A percentile compares a stretch with the other conserved stretches of the same genome.
Evolutionary conservation across 2,329 filamentous ascomycete genomes (phyloP).

Genomic region (Scleromitrula shiraiana): DNA sequence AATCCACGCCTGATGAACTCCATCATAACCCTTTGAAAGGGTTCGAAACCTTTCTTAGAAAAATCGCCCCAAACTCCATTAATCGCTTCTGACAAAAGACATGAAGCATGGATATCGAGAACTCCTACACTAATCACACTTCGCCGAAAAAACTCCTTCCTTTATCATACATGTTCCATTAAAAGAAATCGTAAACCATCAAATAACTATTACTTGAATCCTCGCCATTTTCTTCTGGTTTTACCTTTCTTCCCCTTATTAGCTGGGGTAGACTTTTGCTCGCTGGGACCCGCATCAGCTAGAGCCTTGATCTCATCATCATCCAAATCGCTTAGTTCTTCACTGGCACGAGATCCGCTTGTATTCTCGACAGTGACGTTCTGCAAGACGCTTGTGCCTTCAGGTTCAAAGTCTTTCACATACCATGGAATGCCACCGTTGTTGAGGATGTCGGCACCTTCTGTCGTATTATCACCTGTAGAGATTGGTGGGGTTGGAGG

Average conservation of each 20-base stretch:
- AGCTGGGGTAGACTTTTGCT: conserved; percentile 8
- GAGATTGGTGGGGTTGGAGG: conserved; percentile 63
- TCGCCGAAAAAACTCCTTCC: neutral
- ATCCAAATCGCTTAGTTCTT: conserved; percentile 85
- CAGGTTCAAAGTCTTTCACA: conserved; percentile 68
- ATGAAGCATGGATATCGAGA: conserved; percentile 1
- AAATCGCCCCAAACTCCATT: conserved; percentile 2
- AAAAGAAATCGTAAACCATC: neutral
- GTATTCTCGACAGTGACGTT: conserved; percentile 45
- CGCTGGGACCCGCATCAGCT: conserved; percentile 31
- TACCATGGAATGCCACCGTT: conserved; percentile 86
- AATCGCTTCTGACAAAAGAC: neutral
- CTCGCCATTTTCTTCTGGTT: conserved; percentile 20
- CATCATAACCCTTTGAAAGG: conserved; percentile 2
- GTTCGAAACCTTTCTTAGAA: neutral
- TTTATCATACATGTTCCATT: conserved; percentile 3
- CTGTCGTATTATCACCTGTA: conserved; percentile 39
- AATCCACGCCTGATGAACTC: neutral
- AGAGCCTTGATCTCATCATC: conserved; percentile 74
- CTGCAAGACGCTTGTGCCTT: conserved; percentile 71
- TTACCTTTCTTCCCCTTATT: conserved; percentile 23
- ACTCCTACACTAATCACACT: conserved; percentile 8
- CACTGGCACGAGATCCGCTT: conserved; percentile 64
- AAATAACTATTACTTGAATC: conserved; percentile 9
- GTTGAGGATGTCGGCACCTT: conserved; percentile 36